A percentile compares a stretch with the other conserved stretches of the same genome.
Evolutionary conservation across 352 stramenopile species (phyloP).

Genomic region (Globisporangium spinosum): DNA sequence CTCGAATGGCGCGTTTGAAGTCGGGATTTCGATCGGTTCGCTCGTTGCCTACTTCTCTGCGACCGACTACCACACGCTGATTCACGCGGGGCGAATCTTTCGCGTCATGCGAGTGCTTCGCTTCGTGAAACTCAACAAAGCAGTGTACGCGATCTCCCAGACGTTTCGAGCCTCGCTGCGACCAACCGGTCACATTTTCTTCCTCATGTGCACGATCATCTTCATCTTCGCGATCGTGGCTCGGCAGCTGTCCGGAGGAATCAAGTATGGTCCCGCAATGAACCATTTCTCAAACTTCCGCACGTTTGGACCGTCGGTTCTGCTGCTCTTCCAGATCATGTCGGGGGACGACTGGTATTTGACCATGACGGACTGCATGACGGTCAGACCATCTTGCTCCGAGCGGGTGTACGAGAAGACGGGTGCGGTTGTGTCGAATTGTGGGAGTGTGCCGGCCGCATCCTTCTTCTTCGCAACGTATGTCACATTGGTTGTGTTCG

Average conservation of each 20-base stretch:
- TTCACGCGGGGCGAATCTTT: constrained; percentile 69
- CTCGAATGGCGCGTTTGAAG: constrained; percentile 52
- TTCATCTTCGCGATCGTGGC: constrained; percentile 80
- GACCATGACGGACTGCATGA: constrained; percentile 81
- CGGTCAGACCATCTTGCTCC: constrained; percentile 48
- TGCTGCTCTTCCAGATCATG: constrained; percentile 82
- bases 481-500: constrained; percentile 73
- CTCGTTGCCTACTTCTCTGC: constrained; percentile 61
- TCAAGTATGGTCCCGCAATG: constrained; percentile 53
- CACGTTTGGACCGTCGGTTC: constrained; percentile 49
- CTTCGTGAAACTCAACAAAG: constrained; percentile 68
- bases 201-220: constrained; percentile 79
- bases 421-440: constrained; percentile 52
- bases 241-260: constrained; percentile 66
- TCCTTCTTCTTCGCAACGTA: constrained; percentile 70
- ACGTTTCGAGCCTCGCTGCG: constrained; percentile 66
- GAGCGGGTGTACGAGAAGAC: constrained; percentile 33
- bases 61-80: constrained; percentile 57
- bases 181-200: constrained; percentile 74
- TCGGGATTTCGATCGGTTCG: constrained; percentile 57
- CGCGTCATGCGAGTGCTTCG: constrained; percentile 75
- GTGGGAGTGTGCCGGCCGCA: constrained; percentile 38
- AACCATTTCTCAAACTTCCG: constrained; percentile 76
- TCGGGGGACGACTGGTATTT: constrained; percentile 79
- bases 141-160: constrained; percentile 73